Evolutionary conservation across 2,329 filamentous ascomycete species (phyloP).

Genomic region (Aureobasidium sp.): DNA sequence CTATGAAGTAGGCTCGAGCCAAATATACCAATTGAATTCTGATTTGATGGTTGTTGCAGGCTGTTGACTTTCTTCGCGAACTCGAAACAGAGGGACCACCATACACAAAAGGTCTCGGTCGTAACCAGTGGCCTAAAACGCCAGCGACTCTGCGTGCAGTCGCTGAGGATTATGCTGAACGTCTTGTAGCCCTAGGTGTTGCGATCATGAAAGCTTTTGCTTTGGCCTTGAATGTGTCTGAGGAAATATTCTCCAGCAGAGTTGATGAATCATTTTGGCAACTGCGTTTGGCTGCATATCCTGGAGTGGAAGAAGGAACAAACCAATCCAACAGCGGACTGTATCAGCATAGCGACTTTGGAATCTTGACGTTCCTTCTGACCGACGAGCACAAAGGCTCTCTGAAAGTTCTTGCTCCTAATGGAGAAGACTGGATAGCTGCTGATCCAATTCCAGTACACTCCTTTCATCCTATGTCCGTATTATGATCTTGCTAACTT

Average conservation of each 20-base stretch:
- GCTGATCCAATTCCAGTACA: not conserved
- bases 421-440: conserved; percentile 2
- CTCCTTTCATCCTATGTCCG: too few relatives aligned
- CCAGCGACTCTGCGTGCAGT: not conserved
- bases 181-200: not conserved
- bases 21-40: not conserved
- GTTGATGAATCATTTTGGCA: conserved; percentile 7
- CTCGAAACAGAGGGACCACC: not conserved
- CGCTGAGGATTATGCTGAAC: not conserved
- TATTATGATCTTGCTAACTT: not conserved
- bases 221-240: not conserved
- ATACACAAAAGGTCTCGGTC: not conserved
- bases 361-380: not conserved
- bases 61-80: conserved; percentile 9
- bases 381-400: conserved; percentile 8
- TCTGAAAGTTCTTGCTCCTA: conserved; percentile 2
- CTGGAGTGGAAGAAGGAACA: not conserved
- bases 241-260: not conserved
- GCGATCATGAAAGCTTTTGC: conserved; percentile 7
- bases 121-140: not conserved
- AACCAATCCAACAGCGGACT: not conserved
- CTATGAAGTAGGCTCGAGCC: not conserved
- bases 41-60: not conserved
- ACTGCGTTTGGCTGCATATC: conserved; percentile 6
- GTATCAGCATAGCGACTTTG: conserved; percentile 1